Conservation (phyloP, 495 filamentous ascomycete species). For the Penicillium pancosmium region DNA sequence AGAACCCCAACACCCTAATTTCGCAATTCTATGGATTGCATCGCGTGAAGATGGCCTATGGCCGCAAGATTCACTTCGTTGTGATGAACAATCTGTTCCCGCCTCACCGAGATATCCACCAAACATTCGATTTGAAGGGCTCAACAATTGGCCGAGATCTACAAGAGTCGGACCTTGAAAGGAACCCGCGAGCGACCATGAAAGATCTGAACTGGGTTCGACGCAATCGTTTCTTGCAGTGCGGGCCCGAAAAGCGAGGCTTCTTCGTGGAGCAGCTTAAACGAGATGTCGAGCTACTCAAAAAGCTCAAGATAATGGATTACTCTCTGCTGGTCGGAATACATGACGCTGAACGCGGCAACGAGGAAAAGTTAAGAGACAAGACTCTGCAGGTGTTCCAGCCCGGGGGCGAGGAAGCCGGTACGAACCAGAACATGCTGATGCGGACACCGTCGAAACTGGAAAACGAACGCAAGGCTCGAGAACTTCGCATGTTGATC, state of each 20-base stretch:
- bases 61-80: constrained; percentile 98
- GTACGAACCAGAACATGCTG: constrained; percentile 61
- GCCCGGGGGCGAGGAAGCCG: constrained; percentile 74
- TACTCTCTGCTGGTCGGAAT: constrained; percentile 96
- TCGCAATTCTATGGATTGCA: constrained; percentile 99
- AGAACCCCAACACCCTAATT: constrained; percentile 93
- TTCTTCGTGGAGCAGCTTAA: constrained; percentile 87
- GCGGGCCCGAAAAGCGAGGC: constrained; percentile 83
- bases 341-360: constrained; percentile 84
- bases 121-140: constrained; percentile 97
- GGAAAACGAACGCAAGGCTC: constrained; percentile 88
- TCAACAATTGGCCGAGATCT: constrained; percentile 93
- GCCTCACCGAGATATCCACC: constrained; percentile 95
- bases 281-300: constrained; percentile 80
- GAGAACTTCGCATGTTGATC: constrained; percentile 88
- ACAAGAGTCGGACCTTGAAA: constrained; percentile 81
- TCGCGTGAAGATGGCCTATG: constrained; percentile 97
- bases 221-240: constrained; percentile 79
- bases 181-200: constrained; percentile 88
- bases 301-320: constrained; percentile 95
- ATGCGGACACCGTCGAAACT: constrained; percentile 93
- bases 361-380: constrained; percentile 93
- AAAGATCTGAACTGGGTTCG: constrained; percentile 98
- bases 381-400: constrained; percentile 96
- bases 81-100: constrained; percentile 99